Conservation (phyloP, 2,329 filamentous ascomycete species). For the Alternaria panax region DNA sequence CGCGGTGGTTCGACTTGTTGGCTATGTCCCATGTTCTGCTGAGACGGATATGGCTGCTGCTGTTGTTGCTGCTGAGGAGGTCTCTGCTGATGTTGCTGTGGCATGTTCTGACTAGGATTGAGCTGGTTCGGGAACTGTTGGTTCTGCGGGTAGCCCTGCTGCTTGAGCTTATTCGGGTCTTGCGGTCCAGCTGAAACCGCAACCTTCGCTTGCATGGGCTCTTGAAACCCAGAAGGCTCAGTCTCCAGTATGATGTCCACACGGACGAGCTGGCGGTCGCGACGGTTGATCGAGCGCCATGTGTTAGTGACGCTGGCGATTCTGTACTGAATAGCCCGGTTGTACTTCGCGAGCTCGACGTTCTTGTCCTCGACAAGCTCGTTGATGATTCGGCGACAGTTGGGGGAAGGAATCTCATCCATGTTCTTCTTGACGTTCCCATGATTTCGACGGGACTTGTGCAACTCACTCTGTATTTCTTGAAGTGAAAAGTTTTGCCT, state of each 20-base stretch:
- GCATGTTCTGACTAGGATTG: constrained; percentile 8
- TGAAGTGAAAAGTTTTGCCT: constrained; percentile 30
- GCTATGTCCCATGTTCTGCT: constrained; percentile 2
- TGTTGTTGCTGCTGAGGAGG: constrained; percentile 4
- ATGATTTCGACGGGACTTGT: constrained; percentile 30
- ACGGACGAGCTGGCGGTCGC: constrained; percentile 25
- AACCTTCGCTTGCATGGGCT: constrained; percentile 11
- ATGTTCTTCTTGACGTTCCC: constrained; percentile 28
- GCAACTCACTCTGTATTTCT: constrained; percentile 33
- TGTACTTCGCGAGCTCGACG: constrained; percentile 26
- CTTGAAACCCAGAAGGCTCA: constrained; percentile 27
- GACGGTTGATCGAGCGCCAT: constrained; percentile 25
- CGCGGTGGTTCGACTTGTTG: constrained; percentile 16
- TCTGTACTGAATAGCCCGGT: constrained; percentile 34
- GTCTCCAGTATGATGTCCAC: constrained; percentile 43
- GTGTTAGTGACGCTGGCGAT: constrained; percentile 40
- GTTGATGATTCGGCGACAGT: constrained; percentile 34
- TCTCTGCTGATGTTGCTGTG: constrained; percentile 22
- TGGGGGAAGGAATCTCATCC: constrained; percentile 36
- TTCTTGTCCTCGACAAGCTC: constrained; percentile 41
- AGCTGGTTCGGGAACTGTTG: constrained; percentile 11
- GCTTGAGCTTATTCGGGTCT: constrained; percentile 14
- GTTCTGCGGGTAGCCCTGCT: constrained; percentile 1
- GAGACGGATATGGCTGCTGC: constrained; percentile 7
- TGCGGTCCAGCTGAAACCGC: not conserved